phyloP scores from a whole-genome alignment of 176 grass and related monocot genomes.

The Olyra latifolia region DNA sequence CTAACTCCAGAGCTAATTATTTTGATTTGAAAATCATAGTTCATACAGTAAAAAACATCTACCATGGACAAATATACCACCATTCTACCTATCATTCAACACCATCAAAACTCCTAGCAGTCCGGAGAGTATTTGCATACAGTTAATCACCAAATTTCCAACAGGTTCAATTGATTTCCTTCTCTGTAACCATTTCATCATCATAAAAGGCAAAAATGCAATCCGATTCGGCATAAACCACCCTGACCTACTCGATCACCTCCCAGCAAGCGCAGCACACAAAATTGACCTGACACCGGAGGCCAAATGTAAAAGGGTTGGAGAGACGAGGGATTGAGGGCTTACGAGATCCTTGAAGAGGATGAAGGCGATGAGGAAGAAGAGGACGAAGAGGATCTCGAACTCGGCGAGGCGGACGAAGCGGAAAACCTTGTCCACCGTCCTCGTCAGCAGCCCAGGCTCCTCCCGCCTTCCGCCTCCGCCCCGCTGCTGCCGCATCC shows the following conservation, averaged over 20 bases:
- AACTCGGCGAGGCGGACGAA: slow-evolving; percentile 94
- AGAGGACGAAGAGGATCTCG: slow-evolving; percentile 95
- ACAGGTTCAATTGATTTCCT: neutral
- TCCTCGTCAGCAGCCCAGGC: slow-evolving; percentile 52
- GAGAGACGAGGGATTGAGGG: neutral
- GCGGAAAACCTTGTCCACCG: slow-evolving; percentile 68
- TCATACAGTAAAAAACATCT: neutral
- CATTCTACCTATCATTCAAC: neutral
- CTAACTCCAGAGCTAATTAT: neutral
- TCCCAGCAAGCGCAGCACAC: neutral
- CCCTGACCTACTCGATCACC: neutral
- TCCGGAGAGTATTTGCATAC: neutral
- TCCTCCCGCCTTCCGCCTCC: slow-evolving; percentile 30
- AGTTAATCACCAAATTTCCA: neutral
- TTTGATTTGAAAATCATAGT: neutral
- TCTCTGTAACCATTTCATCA: neutral
- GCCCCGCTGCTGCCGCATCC: slow-evolving; percentile 50
- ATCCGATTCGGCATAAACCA: neutral
- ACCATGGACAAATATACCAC: neutral
- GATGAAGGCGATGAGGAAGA: slow-evolving; percentile 79
- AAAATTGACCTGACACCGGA: neutral
- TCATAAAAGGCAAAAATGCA: neutral
- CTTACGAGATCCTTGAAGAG: slow-evolving; percentile 90
- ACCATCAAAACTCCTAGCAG: neutral
- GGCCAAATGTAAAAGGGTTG: neutral